Conservation (phyloP, 2,329 filamentous ascomycete genomes). For the Esteya vermicola region DNA sequence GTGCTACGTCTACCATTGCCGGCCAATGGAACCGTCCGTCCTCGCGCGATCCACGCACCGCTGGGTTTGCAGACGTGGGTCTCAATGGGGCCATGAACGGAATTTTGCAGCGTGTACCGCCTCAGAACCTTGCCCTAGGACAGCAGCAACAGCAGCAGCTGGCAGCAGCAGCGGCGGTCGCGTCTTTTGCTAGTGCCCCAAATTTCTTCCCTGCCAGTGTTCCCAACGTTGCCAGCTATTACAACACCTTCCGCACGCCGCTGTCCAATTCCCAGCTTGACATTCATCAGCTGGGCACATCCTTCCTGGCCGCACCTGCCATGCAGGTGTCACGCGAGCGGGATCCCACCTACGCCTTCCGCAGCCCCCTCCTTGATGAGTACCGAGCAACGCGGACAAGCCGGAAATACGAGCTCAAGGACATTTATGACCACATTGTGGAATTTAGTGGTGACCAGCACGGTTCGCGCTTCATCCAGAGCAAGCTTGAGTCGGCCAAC, state of each 20-base stretch:
- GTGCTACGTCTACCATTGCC: constrained; percentile 1
- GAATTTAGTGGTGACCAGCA: constrained; percentile 95
- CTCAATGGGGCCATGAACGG: background rate
- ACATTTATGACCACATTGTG: constrained; percentile 76
- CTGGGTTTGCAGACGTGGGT: background rate
- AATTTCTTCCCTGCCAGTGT: constrained; percentile 1
- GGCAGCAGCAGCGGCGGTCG: background rate
- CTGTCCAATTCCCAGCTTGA: constrained; percentile 16
- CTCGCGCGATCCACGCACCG: constrained; percentile 17
- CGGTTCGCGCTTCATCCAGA: constrained; percentile 89
- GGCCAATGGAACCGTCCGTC: constrained; percentile 24
- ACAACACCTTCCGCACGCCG: constrained; percentile 21
- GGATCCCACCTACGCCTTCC: constrained; percentile 20
- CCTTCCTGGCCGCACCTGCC: constrained; percentile 17
- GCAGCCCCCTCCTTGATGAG: constrained; percentile 64
- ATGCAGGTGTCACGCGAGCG: constrained; percentile 19
- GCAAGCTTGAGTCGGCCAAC: constrained; percentile 81
- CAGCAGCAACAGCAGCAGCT: constrained; percentile 2
- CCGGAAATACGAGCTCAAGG: constrained; percentile 68
- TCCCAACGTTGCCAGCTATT: constrained; percentile 13
- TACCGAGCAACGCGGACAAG: constrained; percentile 59
- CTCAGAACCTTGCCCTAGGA: constrained; percentile 2
- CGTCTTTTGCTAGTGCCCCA: background rate
- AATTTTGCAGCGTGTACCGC: background rate
- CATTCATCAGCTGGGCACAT: constrained; percentile 10